Percentiles rank a stretch among this genome's conserved stretches.
phyloP scores from a whole-genome alignment of 2,329 filamentous ascomycete genomes.

The Zymoseptoria passerinii region DNA sequence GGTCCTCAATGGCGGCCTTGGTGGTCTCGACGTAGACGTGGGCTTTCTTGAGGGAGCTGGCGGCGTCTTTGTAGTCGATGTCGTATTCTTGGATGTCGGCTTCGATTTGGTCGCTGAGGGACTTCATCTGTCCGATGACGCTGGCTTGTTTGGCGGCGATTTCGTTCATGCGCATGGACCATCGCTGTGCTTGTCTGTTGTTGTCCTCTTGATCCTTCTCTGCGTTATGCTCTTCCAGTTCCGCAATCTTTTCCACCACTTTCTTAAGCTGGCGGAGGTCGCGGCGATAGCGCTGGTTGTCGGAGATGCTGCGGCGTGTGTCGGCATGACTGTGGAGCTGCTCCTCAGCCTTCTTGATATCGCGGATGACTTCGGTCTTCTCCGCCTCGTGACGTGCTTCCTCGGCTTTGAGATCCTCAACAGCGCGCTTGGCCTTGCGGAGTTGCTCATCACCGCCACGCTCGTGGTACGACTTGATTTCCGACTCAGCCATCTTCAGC shows the following conservation, averaged over 20 bases:
- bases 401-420: conserved; percentile 58
- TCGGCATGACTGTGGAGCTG: conserved; percentile 71
- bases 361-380: conserved; percentile 55
- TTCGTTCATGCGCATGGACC: conserved; percentile 60
- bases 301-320: conserved; percentile 75
- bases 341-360: conserved; percentile 69
- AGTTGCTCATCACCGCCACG: conserved; percentile 67
- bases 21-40: conserved; percentile 88
- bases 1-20: conserved; percentile 84
- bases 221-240: conserved; percentile 70
- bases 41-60: conserved; percentile 70
- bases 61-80: conserved; percentile 77
- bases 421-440: conserved; percentile 58
- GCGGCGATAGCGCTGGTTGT: conserved; percentile 81
- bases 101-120: conserved; percentile 72
- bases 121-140: conserved; percentile 69
- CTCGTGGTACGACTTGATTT: conserved; percentile 73
- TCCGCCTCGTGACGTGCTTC: conserved; percentile 60
- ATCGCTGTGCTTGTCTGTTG: conserved; percentile 56
- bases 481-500: conserved; percentile 63
- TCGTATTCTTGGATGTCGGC: conserved; percentile 72
- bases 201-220: conserved; percentile 73
- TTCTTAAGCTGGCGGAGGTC: conserved; percentile 59
- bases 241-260: conserved; percentile 60
- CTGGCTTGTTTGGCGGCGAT: conserved; percentile 65